Evolutionary conservation across 1,139 yeast genomes (phyloP), one percentile per base, ranked within the genome.

Genomic region (Hemisphaericaspora lyxosophila): DNA sequence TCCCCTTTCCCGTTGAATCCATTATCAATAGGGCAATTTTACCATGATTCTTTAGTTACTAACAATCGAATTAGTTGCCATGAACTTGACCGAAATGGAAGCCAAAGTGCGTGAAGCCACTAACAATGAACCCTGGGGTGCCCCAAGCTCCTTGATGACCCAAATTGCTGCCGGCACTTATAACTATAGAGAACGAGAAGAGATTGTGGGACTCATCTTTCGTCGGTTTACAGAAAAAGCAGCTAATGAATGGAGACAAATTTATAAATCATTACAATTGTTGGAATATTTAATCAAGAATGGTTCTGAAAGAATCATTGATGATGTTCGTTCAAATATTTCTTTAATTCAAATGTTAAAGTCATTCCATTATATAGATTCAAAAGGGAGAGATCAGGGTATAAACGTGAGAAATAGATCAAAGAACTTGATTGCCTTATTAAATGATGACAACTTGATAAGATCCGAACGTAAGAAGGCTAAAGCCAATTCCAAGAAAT

Each of bases 81-180:
- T 89, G 75, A 92, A 90, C 64, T 82, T 87, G 62, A 87, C 96
- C 9, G 97, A 88, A 49, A 89, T 87, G 84, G 98, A 92, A 65
- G 85, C 96, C 34, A 89, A 86, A 62, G 98, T 89, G 15, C 81
- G 98, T 46, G 97, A 92, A 62, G 97, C 97, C 33, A 92, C 98
- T 40, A 92, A 92, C 60, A 92, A 92, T 59, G 99, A 92, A 62
- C 98, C 98, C 2, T 92, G 99, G 99, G 98, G 98, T n/a, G 95
- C 97, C 3, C 82, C 95, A 2, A 78, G 94, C 4, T 78, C 96
- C 2, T 67, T 86, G 57, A 92, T 94, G 97, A 85, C 84, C 45
- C 94, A 89, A 57, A 92, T 94, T 52, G 94, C 98, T 5, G 85
- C 89, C 24, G 97, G 96, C 2, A 92, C 98, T 5, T 87, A 87